Conservation (phyloP, 345 rosid species). For the Gossypium thurberi region DNA sequence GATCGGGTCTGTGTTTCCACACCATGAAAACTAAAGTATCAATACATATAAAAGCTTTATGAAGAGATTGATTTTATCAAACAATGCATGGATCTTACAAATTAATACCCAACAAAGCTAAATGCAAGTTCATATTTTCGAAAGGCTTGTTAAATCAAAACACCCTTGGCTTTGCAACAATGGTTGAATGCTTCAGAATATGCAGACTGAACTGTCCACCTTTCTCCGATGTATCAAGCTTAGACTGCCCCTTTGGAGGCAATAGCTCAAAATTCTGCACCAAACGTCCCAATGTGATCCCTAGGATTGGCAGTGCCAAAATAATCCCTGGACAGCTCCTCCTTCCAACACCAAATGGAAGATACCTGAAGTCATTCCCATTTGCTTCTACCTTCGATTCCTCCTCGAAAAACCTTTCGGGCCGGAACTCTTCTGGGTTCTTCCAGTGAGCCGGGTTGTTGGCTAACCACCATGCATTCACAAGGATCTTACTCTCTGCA, state of each 20-base stretch:
- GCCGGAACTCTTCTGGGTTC: constrained; percentile 87
- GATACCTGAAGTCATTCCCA: constrained; percentile 88
- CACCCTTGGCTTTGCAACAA: constrained; percentile 77
- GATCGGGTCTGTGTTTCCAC: not conserved
- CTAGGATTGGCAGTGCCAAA: constrained; percentile 86
- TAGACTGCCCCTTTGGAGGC: constrained; percentile 86
- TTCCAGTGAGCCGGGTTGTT: constrained; percentile 89
- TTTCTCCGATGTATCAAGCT: constrained; percentile 75
- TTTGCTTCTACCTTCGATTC: constrained; percentile 88
- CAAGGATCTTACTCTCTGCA: constrained; percentile 90
- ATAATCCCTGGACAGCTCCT: constrained; percentile 98
- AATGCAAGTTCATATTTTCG: not conserved
- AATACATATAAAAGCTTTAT: too few relatives aligned
- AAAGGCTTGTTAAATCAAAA: constrained; percentile 9
- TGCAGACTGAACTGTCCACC: constrained; percentile 98
- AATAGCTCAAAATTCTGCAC: constrained; percentile 93
- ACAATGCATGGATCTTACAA: constrained; percentile 3
- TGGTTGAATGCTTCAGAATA: constrained; percentile 86
- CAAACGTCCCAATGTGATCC: constrained; percentile 78
- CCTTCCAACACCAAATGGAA: constrained; percentile 93
- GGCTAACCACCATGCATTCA: constrained; percentile 97
- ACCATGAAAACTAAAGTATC: not conserved
- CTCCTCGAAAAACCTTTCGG: constrained; percentile 94
- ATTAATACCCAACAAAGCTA: not conserved
- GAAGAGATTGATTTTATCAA: not conserved